Percentiles rank a stretch among this genome's conserved stretches.
Evolutionary conservation across 306 rosid species (phyloP).

Genomic region (Pyrus pyrifolia): DNA sequence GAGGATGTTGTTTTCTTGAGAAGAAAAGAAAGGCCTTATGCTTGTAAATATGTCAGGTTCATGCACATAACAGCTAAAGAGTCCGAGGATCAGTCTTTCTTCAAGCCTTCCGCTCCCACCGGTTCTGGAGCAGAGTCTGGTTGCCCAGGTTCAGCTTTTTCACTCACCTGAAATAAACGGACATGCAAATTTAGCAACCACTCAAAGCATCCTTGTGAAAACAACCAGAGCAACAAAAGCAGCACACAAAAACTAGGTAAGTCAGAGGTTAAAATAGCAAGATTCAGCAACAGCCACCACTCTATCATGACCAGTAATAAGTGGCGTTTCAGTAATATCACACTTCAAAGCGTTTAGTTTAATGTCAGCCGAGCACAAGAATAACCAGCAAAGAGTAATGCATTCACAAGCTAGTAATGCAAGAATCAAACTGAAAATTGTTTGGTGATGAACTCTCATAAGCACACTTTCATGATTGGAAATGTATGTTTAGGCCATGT

Average conservation of each 20-base stretch:
- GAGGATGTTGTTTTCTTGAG: background rate
- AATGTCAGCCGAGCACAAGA: background rate
- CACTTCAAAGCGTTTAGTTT: background rate
- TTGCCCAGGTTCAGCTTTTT: constrained; percentile 28
- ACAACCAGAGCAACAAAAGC: background rate
- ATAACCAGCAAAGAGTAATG: background rate
- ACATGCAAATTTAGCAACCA: constrained; percentile 11
- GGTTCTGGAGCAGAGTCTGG: constrained; percentile 25
- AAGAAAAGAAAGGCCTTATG: background rate
- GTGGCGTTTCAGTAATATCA: too few relatives aligned
- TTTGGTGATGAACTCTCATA: background rate
- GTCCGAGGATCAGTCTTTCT: constrained; percentile 45
- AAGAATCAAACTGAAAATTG: background rate
- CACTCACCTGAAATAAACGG: constrained; percentile 42
- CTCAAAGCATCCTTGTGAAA: constrained; percentile 11
- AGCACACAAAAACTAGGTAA: background rate
- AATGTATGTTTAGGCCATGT: too few relatives aligned
- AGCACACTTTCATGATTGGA: background rate
- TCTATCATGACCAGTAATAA: background rate
- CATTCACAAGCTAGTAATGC: background rate
- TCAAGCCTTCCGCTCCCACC: constrained; percentile 28
- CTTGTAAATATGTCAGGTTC: background rate
- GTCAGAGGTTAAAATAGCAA: background rate
- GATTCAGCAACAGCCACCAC: background rate
- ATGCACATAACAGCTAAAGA: background rate